These are phyloP conservation scores for Hydnomerulius pinastri DNA, from an alignment of 768 basidiomycete genomes.

Conservation along the genomic window DNA sequence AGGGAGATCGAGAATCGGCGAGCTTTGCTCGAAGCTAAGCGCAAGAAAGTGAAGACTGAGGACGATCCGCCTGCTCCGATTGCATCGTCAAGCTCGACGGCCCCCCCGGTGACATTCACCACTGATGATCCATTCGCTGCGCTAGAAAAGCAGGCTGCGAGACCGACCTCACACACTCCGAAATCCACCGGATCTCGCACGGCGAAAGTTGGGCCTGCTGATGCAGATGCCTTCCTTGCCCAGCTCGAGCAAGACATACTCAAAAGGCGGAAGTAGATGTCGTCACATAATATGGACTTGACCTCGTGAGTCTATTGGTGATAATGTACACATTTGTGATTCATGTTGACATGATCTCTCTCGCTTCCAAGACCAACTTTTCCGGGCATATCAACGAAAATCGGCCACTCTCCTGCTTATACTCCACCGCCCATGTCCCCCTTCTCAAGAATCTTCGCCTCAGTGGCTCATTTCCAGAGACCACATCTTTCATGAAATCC, in stretches of 20 bases:
- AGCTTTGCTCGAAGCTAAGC: slow-evolving; percentile 62
- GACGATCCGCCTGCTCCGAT: background rate
- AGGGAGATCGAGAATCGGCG: slow-evolving; percentile 70
- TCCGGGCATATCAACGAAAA: slow-evolving; percentile 54
- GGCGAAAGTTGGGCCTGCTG: slow-evolving; percentile 12
- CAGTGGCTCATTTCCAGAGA: slow-evolving; percentile 42
- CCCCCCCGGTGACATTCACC: slow-evolving; percentile 7
- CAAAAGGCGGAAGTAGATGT: slow-evolving; percentile 10
- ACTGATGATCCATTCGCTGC: slow-evolving; percentile 51
- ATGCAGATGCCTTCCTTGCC: slow-evolving; percentile 67
- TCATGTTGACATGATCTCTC: slow-evolving; percentile 9
- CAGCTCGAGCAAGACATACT: slow-evolving; percentile 65
- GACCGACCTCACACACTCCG: slow-evolving; percentile 12
- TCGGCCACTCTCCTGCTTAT: slow-evolving; percentile 42
- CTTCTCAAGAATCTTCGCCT: slow-evolving; percentile 31
- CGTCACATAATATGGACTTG: background rate
- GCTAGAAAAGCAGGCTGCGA: slow-evolving; percentile 41
- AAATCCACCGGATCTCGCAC: slow-evolving; percentile 30
- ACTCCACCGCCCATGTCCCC: slow-evolving; percentile 44
- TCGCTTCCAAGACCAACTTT: slow-evolving; percentile 44
- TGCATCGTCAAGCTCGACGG: background rate
- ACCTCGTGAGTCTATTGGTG: slow-evolving; percentile 2
- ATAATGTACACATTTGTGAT: background rate
- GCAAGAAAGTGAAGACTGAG: slow-evolving; percentile 48
- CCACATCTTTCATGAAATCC: slow-evolving; percentile 49